Base-by-base conservation (phyloP, 495 filamentous ascomycete species). In the Aspergillus olivimuriae region DNA sequence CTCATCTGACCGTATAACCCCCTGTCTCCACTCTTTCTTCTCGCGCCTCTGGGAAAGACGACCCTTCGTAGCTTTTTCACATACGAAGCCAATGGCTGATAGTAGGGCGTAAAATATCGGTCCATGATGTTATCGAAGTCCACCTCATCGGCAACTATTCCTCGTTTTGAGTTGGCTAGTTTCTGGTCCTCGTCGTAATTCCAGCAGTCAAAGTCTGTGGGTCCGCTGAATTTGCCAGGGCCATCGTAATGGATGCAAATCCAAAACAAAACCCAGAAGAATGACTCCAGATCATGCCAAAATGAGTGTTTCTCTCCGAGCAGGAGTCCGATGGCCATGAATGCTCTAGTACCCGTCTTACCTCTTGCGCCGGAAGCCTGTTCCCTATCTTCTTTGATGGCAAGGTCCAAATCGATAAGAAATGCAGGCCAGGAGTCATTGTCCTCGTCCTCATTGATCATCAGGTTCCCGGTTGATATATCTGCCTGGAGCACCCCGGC, bases 261-360 rank as follows among this genome's bases (percentile, higher is more conserved):
- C 65, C 61, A 72, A 40, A 73, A 73, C 0, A 77, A 41, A 17
- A 78, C 69, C 66, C 63, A 77, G 50, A 77, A 77, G 52, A 77
- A 74, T 16, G 65, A 77, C 54, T 78, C 70, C n/a, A 78, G 61
- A 21, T 65, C 49, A 39, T 63, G 51, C 35, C 53, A 59, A 33
- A 54, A 55, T 20, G 40, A 57, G 41, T 60, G 46, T 39, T 44
- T 37, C 41, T 63, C 51, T n/a, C 51, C 46, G 15, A 53, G 36
- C 10, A 62, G 50, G 3, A 43, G 33, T 8, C 52, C 55, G 38
- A 64, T 62, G n/a, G 49, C 52, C 41, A 66, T 64, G 19, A 68
- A 68, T 0, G 52, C 53, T 44, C 55, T 63, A 4, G 56, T 68
- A 3, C 58, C 58, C 18, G 56, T 63, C 47, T 56, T 63, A n/a